Conservation (phyloP, 192 early-diverging fungal genomes). For the Coemansia interrupta region DNA sequence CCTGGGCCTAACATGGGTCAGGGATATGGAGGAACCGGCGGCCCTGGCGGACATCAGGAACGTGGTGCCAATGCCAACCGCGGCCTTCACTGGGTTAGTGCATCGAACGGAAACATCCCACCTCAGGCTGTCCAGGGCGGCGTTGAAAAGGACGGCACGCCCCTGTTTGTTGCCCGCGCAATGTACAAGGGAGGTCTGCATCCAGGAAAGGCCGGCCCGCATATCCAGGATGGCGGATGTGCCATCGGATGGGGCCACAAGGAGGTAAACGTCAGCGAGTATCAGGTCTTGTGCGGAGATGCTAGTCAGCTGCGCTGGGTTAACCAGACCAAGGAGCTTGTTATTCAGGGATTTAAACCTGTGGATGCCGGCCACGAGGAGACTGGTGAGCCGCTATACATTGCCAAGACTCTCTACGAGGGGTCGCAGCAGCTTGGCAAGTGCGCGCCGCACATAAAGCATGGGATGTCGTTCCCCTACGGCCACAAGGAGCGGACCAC, state of each 20-base stretch:
- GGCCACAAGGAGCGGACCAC: conserved; percentile 48
- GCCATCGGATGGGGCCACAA: conserved; percentile 58
- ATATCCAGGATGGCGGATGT: conserved; percentile 49
- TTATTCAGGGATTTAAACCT: conserved; percentile 36
- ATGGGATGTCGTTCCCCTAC: conserved; percentile 51
- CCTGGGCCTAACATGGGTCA: conserved; percentile 1
- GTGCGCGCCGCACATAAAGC: conserved; percentile 50
- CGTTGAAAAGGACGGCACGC: conserved; percentile 56
- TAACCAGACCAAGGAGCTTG: conserved; percentile 42
- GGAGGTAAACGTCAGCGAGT: conserved; percentile 49
- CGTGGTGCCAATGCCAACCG: conserved; percentile 1
- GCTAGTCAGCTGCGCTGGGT: conserved; percentile 58
- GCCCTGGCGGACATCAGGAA: not conserved
- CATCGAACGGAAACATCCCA: conserved; percentile 43
- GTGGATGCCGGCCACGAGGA: conserved; percentile 48
- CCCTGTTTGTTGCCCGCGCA: conserved; percentile 57
- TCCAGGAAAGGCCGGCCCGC: conserved; percentile 52
- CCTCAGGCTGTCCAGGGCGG: conserved; percentile 59
- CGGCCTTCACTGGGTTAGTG: conserved; percentile 44
- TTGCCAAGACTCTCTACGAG: conserved; percentile 50
- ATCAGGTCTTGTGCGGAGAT: conserved; percentile 62
- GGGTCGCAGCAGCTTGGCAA: conserved; percentile 55
- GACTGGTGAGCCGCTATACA: conserved; percentile 45
- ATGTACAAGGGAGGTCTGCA: conserved; percentile 54
- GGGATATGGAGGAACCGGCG: not conserved